A percentile compares a stretch with the other conserved stretches of the same genome.
Evolutionary conservation across 2,329 filamentous ascomycete species (phyloP).

Genomic region (Graphiopsis chlorocephala): DNA sequence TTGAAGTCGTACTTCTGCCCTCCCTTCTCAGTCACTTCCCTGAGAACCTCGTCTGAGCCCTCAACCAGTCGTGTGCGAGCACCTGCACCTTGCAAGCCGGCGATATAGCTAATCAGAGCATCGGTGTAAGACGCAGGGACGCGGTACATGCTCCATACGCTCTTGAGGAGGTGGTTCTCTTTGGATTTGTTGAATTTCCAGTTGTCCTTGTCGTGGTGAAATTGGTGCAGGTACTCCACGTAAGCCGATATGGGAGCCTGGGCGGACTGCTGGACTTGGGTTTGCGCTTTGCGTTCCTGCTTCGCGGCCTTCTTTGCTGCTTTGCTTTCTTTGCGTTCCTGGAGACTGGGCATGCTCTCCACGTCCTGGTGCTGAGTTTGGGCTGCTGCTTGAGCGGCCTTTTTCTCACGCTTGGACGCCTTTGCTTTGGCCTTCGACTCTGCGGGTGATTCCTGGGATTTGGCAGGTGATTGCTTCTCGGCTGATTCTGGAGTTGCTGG

Average conservation of each 20-base stretch:
- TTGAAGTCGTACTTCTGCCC: conserved; percentile 48
- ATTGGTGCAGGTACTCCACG: conserved; percentile 73
- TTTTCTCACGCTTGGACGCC: conserved; percentile 6
- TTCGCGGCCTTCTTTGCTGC: conserved; percentile 14
- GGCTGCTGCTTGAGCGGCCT: conserved; percentile 33
- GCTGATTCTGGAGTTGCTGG: conserved; percentile 12
- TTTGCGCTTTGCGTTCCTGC: conserved; percentile 13
- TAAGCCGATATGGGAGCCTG: conserved; percentile 50
- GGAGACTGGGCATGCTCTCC: conserved; percentile 9
- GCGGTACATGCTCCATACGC: conserved; percentile 69
- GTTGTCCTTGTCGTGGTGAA: conserved; percentile 63
- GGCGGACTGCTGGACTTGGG: not conserved
- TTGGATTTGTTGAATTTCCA: conserved; percentile 99
- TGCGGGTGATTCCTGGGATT: conserved; percentile 12
- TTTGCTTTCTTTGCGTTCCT: conserved; percentile 5
- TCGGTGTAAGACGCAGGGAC: conserved; percentile 69
- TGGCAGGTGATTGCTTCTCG: not conserved
- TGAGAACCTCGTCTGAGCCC: conserved; percentile 61
- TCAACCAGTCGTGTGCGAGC: conserved; percentile 65
- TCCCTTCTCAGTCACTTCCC: conserved; percentile 53
- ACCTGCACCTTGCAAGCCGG: conserved; percentile 72
- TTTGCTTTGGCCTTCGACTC: conserved; percentile 32
- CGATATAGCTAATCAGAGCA: conserved; percentile 72
- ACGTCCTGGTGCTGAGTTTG: conserved; percentile 40
- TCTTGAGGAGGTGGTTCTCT: conserved; percentile 80